These are phyloP conservation scores for Beta macrorhiza DNA, from an alignment of 179 eudicot species.

Conservation along the genomic window DNA sequence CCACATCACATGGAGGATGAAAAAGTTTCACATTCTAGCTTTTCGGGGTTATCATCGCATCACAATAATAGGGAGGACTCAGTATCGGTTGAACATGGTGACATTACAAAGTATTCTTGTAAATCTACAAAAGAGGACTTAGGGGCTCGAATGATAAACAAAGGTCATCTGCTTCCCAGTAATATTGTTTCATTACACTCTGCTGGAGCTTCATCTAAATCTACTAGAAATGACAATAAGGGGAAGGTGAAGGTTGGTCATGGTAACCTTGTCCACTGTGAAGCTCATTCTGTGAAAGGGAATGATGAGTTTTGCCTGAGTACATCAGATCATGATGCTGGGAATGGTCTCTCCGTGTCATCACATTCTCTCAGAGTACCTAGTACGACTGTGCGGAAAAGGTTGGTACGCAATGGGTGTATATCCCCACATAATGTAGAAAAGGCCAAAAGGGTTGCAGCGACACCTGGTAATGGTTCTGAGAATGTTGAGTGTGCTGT, in stretches of 20 bases:
- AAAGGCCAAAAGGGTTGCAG: conserved; percentile 50
- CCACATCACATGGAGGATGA: conserved; percentile 24
- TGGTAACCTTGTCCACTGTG: conserved; percentile 33
- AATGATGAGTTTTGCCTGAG: conserved; percentile 3
- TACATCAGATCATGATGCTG: conserved; percentile 31
- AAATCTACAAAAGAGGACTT: conserved; percentile 16
- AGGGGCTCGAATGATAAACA: conserved; percentile 24
- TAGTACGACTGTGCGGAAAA: conserved; percentile 42
- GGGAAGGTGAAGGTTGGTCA: conserved; percentile 43
- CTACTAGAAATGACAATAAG: conserved; percentile 31
- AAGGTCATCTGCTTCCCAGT: conserved; percentile 20
- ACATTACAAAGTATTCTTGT: conserved; percentile 28
- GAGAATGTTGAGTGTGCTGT: conserved; percentile 23
- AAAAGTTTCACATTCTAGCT: conserved; percentile 22
- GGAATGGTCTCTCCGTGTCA: conserved; percentile 29
- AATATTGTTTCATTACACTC: conserved; percentile 24
- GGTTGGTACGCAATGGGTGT: conserved; percentile 80
- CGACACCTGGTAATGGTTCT: conserved; percentile 30
- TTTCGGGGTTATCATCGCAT: conserved; percentile 14
- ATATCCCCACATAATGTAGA: conserved; percentile 73
- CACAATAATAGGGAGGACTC: conserved; percentile 21
- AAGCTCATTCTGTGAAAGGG: conserved; percentile 30
- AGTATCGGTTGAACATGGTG: conserved; percentile 19
- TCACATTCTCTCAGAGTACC: conserved; percentile 33
- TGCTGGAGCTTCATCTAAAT: conserved; percentile 23